Percentiles rank a stretch among this genome's conserved stretches.
These are phyloP conservation scores for Jaenimonas drosophilae DNA, from an alignment of 208 protist genomes.

Conservation along the genomic window DNA sequence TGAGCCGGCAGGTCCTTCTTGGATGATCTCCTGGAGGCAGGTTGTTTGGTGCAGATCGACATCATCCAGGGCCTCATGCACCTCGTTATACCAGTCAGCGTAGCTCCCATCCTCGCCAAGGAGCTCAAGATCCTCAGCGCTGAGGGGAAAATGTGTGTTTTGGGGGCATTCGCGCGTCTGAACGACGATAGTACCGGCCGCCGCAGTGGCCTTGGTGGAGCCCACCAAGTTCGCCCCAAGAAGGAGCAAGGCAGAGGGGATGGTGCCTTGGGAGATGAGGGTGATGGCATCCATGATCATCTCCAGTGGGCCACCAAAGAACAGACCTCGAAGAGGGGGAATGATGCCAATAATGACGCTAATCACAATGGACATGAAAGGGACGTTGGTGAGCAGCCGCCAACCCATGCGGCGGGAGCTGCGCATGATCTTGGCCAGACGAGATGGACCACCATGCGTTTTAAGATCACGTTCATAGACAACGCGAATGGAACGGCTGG, in stretches of 20 bases:
- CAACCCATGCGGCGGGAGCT: background rate
- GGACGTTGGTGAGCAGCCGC: conserved; percentile 26
- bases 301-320: conserved; percentile 42
- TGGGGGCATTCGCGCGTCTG: conserved; percentile 58
- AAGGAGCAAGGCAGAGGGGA: conserved; percentile 69
- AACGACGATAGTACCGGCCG: too few relatives aligned
- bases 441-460: too few relatives aligned
- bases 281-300: conserved; percentile 47
- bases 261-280: conserved; percentile 43
- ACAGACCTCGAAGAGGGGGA: conserved; percentile 37
- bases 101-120: conserved; percentile 15
- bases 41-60: conserved; percentile 31
- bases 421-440: too few relatives aligned
- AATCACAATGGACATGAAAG: conserved; percentile 57
- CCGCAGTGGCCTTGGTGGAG: conserved; percentile 6
- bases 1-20: too few relatives aligned
- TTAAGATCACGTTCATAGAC: conserved; percentile 34
- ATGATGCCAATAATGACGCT: conserved; percentile 59
- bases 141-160: conserved; percentile 43
- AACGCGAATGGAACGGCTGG: conserved; percentile 34
- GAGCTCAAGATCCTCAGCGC: conserved; percentile 11
- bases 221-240: conserved; percentile 56
- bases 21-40: conserved; percentile 9
- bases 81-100: conserved; percentile 18
- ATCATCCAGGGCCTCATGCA: conserved; percentile 14